Percentiles rank a stretch among this genome's conserved stretches.
Conservation (phyloP, 2,329 filamentous ascomycete species). For the Verticillium albo-atrum region DNA sequence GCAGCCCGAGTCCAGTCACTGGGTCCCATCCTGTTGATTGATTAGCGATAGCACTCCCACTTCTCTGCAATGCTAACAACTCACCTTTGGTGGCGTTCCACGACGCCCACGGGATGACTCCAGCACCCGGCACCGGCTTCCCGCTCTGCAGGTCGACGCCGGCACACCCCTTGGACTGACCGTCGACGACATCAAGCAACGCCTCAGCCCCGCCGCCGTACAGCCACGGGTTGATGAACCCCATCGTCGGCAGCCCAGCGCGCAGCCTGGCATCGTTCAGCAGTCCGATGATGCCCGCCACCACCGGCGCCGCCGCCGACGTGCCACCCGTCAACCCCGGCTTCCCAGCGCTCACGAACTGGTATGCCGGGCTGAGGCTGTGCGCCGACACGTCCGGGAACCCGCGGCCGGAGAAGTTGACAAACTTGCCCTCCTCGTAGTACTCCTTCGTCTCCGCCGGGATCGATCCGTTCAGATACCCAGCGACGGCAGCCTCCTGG, state of each 20-base stretch:
- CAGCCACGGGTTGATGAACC: slow-evolving; percentile 60
- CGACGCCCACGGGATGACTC: slow-evolving; percentile 18
- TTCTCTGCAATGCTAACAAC: slow-evolving; percentile 17
- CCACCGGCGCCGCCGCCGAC: slow-evolving; percentile 56
- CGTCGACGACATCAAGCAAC: slow-evolving; percentile 28
- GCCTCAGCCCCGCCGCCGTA: slow-evolving; percentile 32
- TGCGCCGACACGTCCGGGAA: slow-evolving; percentile 61
- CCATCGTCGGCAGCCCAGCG: slow-evolving; percentile 46
- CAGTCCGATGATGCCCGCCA: slow-evolving; percentile 58
- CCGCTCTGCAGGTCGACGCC: slow-evolving; percentile 18
- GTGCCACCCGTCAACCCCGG: slow-evolving; percentile 20
- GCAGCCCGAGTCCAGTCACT: slow-evolving; percentile 39
- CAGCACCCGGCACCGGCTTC: slow-evolving; percentile 15
- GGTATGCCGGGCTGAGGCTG: slow-evolving; percentile 19
- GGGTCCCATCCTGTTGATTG: slow-evolving; percentile 27
- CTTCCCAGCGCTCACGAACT: slow-evolving; percentile 21
- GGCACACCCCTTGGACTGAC: slow-evolving; percentile 17
- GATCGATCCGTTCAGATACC: slow-evolving; percentile 30
- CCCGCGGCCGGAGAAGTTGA: slow-evolving; percentile 45
- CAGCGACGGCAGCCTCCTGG: slow-evolving; percentile 40
- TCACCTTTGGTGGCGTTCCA: slow-evolving; percentile 30
- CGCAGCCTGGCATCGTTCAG: slow-evolving; percentile 59
- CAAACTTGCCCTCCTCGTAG: slow-evolving; percentile 38
- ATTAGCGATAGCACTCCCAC: slow-evolving; percentile 15
- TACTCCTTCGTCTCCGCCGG: slow-evolving; percentile 33